Percentiles rank a stretch among this genome's conserved stretches.
Evolutionary conservation across 2,329 filamentous ascomycete genomes (phyloP).

Genomic region (Fusarium sp.): DNA sequence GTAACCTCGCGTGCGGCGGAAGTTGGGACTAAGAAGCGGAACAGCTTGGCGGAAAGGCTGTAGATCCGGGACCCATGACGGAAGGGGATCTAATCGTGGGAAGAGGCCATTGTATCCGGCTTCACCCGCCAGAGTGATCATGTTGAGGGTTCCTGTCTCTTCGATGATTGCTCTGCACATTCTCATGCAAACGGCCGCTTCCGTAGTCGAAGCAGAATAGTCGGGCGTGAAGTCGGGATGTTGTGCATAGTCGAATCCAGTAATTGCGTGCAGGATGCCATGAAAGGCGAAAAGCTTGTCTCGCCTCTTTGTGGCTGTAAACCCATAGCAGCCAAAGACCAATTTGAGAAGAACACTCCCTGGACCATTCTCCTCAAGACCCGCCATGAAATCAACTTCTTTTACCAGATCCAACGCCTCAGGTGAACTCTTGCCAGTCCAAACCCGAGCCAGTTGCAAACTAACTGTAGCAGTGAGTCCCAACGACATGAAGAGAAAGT

Average conservation of each 20-base stretch:
- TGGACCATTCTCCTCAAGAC: not conserved
- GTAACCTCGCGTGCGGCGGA: not conserved
- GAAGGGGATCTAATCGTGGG: not conserved
- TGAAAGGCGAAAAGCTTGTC: not conserved
- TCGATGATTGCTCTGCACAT: not conserved
- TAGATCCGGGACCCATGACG: not conserved
- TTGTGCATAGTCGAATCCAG: not conserved
- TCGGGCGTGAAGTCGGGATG: not conserved
- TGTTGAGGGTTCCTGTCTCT: not conserved
- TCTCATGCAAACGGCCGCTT: not conserved
- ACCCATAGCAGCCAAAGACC: not conserved
- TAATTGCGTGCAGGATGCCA: not conserved
- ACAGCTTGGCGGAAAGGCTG: not conserved
- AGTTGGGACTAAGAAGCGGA: not conserved
- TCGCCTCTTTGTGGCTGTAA: not conserved
- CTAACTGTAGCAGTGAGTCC: not conserved
- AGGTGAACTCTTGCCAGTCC: not conserved
- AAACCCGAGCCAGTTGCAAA: not conserved
- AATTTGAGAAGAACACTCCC: not conserved
- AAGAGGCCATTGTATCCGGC: not conserved
- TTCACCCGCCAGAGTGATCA: not conserved
- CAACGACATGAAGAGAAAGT: not conserved
- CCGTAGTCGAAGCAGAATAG: not conserved
- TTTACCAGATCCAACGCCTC: not conserved
- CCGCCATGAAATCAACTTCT: not conserved